These are phyloP conservation scores for Cordyceps farinosa DNA, from an alignment of 2,329 filamentous ascomycete species.

Conservation along the genomic window DNA sequence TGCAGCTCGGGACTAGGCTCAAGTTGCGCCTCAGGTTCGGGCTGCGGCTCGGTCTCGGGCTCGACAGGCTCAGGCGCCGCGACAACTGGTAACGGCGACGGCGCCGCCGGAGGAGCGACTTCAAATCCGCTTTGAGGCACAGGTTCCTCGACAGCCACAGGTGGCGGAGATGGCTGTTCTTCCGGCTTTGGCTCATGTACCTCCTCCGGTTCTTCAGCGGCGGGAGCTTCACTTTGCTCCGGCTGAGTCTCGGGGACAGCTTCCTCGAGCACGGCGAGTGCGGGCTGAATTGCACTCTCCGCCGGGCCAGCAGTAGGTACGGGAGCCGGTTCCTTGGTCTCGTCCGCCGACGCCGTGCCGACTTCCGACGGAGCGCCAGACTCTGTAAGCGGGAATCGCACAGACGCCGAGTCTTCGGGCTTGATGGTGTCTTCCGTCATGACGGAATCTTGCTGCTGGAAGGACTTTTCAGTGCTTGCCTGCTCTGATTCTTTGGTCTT, in stretches of 20 bases:
- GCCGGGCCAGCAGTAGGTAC: background rate
- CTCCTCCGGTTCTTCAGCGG: background rate
- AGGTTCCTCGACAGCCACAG: background rate
- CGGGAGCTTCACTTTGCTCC: background rate
- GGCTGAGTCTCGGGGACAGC: background rate
- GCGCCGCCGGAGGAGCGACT: background rate
- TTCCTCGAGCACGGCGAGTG: background rate
- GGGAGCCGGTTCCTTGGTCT: slow-evolving; percentile 20
- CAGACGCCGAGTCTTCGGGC: slow-evolving; percentile 38
- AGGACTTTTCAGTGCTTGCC: slow-evolving; percentile 23
- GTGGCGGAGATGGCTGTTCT: background rate
- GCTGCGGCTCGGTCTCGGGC: background rate
- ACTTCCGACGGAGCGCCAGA: slow-evolving; percentile 28
- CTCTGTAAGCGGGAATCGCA: slow-evolving; percentile 28
- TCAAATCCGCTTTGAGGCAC: background rate
- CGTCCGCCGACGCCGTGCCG: slow-evolving; percentile 25
- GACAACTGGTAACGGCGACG: background rate
- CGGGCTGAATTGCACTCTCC: slow-evolving; percentile 19
- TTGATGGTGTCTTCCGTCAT: slow-evolving; percentile 38
- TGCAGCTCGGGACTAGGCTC: too few species aligned
- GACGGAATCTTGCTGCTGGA: slow-evolving; percentile 31
- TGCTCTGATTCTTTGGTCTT: slow-evolving; percentile 27
- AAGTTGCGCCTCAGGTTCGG: background rate
- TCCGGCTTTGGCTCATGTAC: background rate
- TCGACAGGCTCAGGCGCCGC: background rate